Conservation (phyloP, 768 basidiomycete species). For the Lactarius hengduanensis region DNA sequence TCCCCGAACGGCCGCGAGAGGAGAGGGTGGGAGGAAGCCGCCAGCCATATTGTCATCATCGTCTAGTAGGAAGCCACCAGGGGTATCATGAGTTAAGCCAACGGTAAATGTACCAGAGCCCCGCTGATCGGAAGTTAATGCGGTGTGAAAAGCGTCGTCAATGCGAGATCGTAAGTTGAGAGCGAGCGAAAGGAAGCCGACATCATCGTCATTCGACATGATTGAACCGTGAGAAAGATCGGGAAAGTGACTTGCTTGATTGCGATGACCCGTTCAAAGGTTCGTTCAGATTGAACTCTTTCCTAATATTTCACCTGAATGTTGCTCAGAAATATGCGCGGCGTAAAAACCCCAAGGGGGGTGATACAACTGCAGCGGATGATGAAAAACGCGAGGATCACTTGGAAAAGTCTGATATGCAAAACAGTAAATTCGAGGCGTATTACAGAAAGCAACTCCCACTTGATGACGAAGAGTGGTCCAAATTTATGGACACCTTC, state of each 20-base stretch:
- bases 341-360: not conserved
- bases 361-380: not conserved
- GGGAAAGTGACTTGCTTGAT: not conserved
- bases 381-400: conserved; percentile 48
- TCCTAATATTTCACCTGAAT: not conserved
- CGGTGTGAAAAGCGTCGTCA: conserved; percentile 20
- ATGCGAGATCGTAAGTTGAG: conserved; percentile 9
- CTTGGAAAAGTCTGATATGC: conserved; percentile 62
- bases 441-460: conserved; percentile 80
- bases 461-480: conserved; percentile 75
- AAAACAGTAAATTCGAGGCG: conserved; percentile 61
- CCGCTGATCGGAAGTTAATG: not conserved
- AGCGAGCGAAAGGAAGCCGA: conserved; percentile 1
- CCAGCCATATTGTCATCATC: conserved; percentile 28
- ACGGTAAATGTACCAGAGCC: not conserved
- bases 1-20: not conserved
- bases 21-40: conserved; percentile 35
- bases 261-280: conserved; percentile 23
- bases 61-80: conserved; percentile 40
- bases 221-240: conserved; percentile 11
- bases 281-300: not conserved
- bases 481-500: conserved; percentile 60
- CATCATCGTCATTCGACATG: conserved; percentile 5
- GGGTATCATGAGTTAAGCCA: not conserved
- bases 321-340: not conserved